Percentiles rank a stretch among this genome's conserved stretches.
Conservation (phyloP, 2,329 filamentous ascomycete species). For the Colletotrichum falcatum region DNA sequence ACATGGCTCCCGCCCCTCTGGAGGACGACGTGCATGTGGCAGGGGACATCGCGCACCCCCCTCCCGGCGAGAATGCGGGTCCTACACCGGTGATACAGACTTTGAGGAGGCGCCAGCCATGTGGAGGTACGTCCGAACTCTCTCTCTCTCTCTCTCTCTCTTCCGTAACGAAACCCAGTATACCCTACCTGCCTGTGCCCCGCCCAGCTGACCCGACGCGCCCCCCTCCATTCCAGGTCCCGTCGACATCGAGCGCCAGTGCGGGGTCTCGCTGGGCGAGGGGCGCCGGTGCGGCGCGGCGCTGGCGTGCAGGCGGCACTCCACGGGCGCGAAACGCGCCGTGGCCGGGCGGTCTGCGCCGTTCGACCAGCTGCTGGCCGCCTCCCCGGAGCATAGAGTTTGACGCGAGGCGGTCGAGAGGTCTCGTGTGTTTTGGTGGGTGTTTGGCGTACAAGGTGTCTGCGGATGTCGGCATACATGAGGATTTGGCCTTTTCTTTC, state of each 20-base stretch:
- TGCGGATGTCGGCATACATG: not conserved
- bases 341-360: constrained; percentile 39
- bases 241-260: constrained; percentile 36
- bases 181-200: not conserved
- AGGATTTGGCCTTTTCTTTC: no score
- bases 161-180: not conserved
- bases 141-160: not conserved
- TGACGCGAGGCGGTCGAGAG: not conserved
- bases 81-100: not conserved
- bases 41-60: not conserved
- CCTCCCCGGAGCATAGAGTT: not conserved
- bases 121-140: constrained; percentile 7
- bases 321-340: constrained; percentile 27
- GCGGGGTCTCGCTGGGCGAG: constrained; percentile 21
- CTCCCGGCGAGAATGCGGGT: not conserved
- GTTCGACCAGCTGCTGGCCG: constrained; percentile 21
- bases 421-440: not conserved
- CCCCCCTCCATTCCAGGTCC: constrained; percentile 9
- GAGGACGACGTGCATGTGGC: not conserved
- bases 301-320: constrained; percentile 31
- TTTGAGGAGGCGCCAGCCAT: not conserved
- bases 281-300: constrained; percentile 18
- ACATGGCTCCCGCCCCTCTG: constrained; percentile 9
- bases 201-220: not conserved
- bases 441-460: not conserved